Evolutionary conservation across 2,329 filamentous ascomycete genomes (phyloP), one percentile per base, ranked within the genome.

Genomic region (Sporothrix brasiliensis): DNA sequence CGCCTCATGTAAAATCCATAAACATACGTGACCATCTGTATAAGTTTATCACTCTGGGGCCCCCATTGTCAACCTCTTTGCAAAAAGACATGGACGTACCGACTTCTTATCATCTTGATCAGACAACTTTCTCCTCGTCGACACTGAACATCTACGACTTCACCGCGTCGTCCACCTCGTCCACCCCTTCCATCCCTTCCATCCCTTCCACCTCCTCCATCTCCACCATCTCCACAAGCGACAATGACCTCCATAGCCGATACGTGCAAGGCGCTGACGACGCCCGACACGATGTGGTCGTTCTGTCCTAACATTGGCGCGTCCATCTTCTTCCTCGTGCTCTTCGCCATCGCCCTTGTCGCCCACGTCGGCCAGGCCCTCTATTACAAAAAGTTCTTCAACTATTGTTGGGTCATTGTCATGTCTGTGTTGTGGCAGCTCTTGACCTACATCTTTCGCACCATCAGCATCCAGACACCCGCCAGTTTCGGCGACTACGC

Each of bases 401-500:
- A 49, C 54, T 74, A 74, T 68, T 56, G 67, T 71, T 82, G 80
- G 81, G 80, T 83, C 16, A 67, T 81, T 3, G 76, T 80, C 49
- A 81, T 82, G 78, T 79, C 79, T 9, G 77, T 72, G 0, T 41
- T 74, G 0, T 83, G 80, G 80, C 80, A 83, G 71, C 16, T 68
- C 3, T 53, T 73, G 47, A 70, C 71, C 7, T 73, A 70, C 44
- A 44, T 61, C 41, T 71, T 71, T 30, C 71, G 71, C 50, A 77
- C 77, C 2, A 70, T 77, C 9, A 80, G 77, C 50, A 83, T 83
- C 70, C 79, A 83, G 70, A 79, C 81, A 70, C 74, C 79, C 7
- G 53, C 75, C 10, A 75, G 73, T 44, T 80, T 77, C 58, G 75
- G 76, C 24, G 27, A 68, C 56, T 73, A 71, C 6, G 77, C 78